phyloP scores from a whole-genome alignment of 2,329 filamentous ascomycete species.

The Cordyceps javanica region DNA sequence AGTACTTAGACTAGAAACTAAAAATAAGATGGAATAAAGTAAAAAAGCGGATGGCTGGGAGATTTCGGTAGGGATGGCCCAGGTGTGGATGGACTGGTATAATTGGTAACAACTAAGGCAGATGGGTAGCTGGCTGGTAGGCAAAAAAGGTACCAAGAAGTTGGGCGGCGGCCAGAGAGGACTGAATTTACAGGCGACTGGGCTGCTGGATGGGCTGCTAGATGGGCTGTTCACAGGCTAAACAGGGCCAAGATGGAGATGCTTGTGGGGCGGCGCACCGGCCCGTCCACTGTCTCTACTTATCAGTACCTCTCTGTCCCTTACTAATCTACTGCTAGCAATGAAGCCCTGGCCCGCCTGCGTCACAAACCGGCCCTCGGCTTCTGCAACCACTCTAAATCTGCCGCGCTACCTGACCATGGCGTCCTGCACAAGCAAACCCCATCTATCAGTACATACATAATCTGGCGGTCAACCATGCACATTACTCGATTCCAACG shows the following conservation, averaged over 20 bases:
- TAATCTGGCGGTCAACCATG: constrained; percentile 1
- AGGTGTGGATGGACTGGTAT: too few species aligned
- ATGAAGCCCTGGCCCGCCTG: too few species aligned
- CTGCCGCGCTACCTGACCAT: neutral
- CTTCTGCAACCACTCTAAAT: constrained; percentile 4
- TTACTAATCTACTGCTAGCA: too few species aligned
- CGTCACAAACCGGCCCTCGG: too few species aligned
- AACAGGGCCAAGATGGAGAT: neutral
- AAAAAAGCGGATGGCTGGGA: neutral
- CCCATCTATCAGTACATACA: too few species aligned
- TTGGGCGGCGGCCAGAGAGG: neutral
- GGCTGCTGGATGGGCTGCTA: neutral
- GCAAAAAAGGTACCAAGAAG: too few species aligned
- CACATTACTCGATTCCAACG: neutral
- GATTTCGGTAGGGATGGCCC: neutral
- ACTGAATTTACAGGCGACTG: neutral
- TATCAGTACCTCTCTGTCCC: too few species aligned
- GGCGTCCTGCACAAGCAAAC: too few species aligned
- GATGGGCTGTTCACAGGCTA: neutral
- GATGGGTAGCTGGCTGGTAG: too few species aligned
- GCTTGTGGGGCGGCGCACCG: neutral
- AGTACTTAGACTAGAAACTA: neutral
- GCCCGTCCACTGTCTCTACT: too few species aligned
- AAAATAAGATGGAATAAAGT: neutral
- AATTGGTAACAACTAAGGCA: too few species aligned